phyloP scores from a whole-genome alignment of 2,329 filamentous ascomycete genomes.

The Xylariaceae sp. region DNA sequence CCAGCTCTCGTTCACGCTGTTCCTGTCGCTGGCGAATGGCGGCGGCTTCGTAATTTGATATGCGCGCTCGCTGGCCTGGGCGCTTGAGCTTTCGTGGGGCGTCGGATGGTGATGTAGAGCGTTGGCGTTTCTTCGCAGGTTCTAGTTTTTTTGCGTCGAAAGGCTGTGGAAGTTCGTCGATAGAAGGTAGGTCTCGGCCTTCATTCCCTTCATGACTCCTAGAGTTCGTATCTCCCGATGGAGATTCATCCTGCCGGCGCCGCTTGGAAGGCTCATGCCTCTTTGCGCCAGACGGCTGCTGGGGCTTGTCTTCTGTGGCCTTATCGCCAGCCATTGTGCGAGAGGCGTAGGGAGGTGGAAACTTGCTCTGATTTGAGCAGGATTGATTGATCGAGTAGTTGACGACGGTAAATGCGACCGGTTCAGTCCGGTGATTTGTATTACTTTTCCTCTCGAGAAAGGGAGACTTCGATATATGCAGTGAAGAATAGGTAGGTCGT shows the following conservation, averaged over 20 bases:
- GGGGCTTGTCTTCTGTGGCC: conserved; percentile 35
- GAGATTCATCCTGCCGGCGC: conserved; percentile 38
- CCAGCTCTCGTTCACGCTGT: conserved; percentile 48
- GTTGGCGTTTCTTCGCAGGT: conserved; percentile 54
- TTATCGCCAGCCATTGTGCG: conserved; percentile 35
- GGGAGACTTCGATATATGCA: too few relatives aligned
- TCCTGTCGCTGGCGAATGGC: conserved; percentile 60
- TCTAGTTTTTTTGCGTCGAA: conserved; percentile 58
- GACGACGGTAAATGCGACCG: too few relatives aligned
- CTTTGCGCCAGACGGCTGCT: conserved; percentile 40
- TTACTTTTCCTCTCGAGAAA: too few relatives aligned
- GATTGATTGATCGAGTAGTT: background rate
- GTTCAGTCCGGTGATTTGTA: too few relatives aligned
- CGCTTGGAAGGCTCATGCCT: conserved; percentile 40
- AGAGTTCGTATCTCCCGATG: conserved; percentile 32
- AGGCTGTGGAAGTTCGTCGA: conserved; percentile 52
- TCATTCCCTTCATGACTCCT: conserved; percentile 19
- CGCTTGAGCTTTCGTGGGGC: conserved; percentile 63
- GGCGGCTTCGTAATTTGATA: conserved; percentile 63
- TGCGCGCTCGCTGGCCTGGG: conserved; percentile 61
- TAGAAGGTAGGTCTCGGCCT: conserved; percentile 24
- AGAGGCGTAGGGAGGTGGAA: background rate
- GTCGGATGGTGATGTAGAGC: conserved; percentile 46
- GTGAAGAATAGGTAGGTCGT: too few relatives aligned
- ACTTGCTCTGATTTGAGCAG: background rate